phyloP scores from a whole-genome alignment of 257 asterid genomes.

The Solanum tacnaense region DNA sequence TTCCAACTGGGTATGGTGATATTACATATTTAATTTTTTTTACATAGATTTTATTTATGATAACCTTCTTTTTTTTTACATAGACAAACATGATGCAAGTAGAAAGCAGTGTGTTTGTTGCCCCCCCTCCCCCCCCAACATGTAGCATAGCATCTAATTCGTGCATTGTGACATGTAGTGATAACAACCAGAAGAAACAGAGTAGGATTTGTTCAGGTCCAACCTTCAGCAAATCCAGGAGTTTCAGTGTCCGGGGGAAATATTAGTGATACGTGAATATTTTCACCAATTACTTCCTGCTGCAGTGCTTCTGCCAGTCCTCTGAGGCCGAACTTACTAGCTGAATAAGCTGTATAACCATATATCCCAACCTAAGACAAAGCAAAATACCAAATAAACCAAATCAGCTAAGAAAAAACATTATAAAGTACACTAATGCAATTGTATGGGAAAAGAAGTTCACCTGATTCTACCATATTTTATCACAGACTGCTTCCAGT shows the following conservation, averaged over 20 bases:
- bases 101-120: not conserved
- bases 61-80: too few relatives aligned
- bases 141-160: not conserved
- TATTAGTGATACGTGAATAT: constrained; percentile 83
- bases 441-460: too few relatives aligned
- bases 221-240: constrained; percentile 86
- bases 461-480: too few relatives aligned
- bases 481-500: too few relatives aligned
- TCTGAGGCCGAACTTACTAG: constrained; percentile 85
- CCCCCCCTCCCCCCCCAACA: not conserved
- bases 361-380: constrained; percentile 75
- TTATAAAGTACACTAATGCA: too few relatives aligned
- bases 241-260: constrained; percentile 98
- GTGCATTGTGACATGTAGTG: not conserved
- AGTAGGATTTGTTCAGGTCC: not conserved
- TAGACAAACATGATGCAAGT: not conserved
- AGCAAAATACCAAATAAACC: not conserved
- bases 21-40: too few relatives aligned
- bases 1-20: too few relatives aligned
- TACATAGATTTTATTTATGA: too few relatives aligned
- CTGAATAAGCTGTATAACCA: constrained; percentile 94
- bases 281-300: constrained; percentile 74
- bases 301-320: constrained; percentile 97
- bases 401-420: not conserved
- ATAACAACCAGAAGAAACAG: not conserved